A percentile compares a stretch with the other conserved stretches of the same genome.
Conservation (phyloP, 108 stramenopile species). For the Cyclotella sp. region DNA sequence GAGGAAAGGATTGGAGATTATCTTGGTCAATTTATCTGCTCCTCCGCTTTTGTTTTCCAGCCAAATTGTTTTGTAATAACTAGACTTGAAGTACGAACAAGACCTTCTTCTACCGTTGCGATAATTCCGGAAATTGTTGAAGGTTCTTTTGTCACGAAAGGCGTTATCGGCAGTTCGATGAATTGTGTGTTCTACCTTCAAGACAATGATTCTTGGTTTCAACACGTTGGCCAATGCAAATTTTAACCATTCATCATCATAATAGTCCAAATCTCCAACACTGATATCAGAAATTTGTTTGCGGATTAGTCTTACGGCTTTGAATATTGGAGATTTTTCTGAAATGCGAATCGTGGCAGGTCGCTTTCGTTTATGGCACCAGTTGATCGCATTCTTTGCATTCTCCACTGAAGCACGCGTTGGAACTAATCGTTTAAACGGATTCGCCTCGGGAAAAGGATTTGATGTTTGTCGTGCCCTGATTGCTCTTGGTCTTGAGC, state of each 20-base stretch:
- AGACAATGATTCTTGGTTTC: conserved; percentile 3
- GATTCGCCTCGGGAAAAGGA: background rate
- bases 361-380: conserved; percentile 13
- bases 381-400: background rate
- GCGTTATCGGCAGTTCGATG: background rate
- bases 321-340: conserved; percentile 19
- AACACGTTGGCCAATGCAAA: conserved; percentile 17
- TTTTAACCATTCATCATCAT: conserved; percentile 21
- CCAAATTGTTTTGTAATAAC: conserved; percentile 16
- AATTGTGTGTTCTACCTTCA: conserved; percentile 30
- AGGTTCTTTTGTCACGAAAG: background rate
- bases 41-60: background rate
- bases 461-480: background rate
- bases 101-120: background rate
- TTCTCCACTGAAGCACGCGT: background rate
- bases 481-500: background rate
- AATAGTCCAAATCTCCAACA: background rate
- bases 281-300: background rate
- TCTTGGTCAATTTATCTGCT: conserved; percentile 1
- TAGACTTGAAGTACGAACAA: conserved; percentile 12
- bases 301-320: background rate
- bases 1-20: background rate
- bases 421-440: background rate
- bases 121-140: background rate
- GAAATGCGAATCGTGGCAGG: conserved; percentile 12